Percentiles rank a stretch among this genome's conserved stretches.
Conservation (phyloP, 139 green algal species). For the Tetradesmus obliquus region DNA sequence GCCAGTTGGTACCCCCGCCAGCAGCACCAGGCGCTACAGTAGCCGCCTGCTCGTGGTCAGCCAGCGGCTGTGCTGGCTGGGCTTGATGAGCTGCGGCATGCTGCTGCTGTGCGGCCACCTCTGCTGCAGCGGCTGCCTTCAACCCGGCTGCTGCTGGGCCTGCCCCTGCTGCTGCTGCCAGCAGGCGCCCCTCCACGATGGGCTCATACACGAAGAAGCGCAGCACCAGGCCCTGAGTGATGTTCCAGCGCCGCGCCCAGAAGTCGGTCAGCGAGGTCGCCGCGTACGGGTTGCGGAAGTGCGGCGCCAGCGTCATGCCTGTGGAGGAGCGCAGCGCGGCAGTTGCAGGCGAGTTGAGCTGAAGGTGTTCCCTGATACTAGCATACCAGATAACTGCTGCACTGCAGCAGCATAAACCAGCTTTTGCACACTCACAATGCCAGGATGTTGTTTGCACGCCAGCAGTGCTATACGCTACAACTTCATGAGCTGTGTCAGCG, state of each 20-base stretch:
- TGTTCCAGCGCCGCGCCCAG: conserved; percentile 44
- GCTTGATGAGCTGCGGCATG: neutral
- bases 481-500: too few relatives aligned
- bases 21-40: too few relatives aligned
- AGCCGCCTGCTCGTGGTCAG: neutral
- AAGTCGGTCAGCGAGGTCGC: conserved; percentile 22
- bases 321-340: neutral
- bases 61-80: neutral
- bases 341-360: neutral
- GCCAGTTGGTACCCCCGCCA: neutral
- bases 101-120: neutral
- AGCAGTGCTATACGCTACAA: too few relatives aligned
- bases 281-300: conserved; percentile 31
- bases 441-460: too few relatives aligned
- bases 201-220: conserved; percentile 43
- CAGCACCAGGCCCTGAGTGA: conserved; percentile 45
- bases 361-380: too few relatives aligned
- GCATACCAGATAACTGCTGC: too few relatives aligned
- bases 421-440: too few relatives aligned
- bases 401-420: too few relatives aligned
- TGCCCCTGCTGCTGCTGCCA: conserved; percentile 6
- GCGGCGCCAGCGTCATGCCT: conserved; percentile 36
- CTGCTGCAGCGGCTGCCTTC: neutral
- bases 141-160: neutral
- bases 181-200: conserved; percentile 23